A percentile compares a stretch with the other conserved stretches of the same genome.
These are phyloP conservation scores for Tetraselmis chui DNA, from an alignment of 139 green algal genomes.

Conservation along the genomic window DNA sequence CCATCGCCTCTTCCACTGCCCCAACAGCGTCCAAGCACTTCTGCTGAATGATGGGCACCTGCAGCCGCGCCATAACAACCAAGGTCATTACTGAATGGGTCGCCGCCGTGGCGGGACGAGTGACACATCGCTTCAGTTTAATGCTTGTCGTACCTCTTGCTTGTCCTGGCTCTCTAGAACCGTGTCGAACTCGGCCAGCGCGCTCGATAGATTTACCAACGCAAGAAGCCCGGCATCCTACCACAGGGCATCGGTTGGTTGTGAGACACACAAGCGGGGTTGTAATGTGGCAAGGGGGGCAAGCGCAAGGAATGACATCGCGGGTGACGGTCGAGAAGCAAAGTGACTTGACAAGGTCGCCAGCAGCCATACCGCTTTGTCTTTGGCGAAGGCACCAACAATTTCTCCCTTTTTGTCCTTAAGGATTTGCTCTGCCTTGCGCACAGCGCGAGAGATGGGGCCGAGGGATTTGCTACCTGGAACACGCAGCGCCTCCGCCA, in stretches of 20 bases:
- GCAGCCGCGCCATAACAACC: background rate
- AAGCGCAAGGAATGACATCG: too few species aligned
- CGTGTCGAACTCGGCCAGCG: conserved; percentile 59
- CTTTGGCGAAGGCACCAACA: conserved; percentile 40
- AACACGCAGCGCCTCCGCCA: conserved; percentile 81
- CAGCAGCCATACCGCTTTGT: background rate
- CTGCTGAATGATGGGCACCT: conserved; percentile 70
- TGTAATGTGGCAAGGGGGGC: too few species aligned
- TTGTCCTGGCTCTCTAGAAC: conserved; percentile 78
- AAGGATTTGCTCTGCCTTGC: conserved; percentile 44
- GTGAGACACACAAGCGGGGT: too few species aligned
- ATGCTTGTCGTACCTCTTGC: conserved; percentile 46
- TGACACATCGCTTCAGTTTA: too few species aligned
- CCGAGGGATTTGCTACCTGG: conserved; percentile 80
- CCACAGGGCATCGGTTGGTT: background rate
- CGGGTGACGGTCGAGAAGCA: too few species aligned
- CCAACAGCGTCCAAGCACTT: conserved; percentile 75
- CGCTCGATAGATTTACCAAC: conserved; percentile 33
- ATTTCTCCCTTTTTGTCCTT: conserved; percentile 50
- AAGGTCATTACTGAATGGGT: too few species aligned
- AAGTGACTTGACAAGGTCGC: too few species aligned
- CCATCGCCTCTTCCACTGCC: conserved; percentile 88
- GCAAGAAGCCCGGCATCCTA: conserved; percentile 38
- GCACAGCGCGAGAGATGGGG: conserved; percentile 54
- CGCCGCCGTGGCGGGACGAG: too few species aligned